Conservation (phyloP, 345 rosid species). For the Acer saccharum region DNA sequence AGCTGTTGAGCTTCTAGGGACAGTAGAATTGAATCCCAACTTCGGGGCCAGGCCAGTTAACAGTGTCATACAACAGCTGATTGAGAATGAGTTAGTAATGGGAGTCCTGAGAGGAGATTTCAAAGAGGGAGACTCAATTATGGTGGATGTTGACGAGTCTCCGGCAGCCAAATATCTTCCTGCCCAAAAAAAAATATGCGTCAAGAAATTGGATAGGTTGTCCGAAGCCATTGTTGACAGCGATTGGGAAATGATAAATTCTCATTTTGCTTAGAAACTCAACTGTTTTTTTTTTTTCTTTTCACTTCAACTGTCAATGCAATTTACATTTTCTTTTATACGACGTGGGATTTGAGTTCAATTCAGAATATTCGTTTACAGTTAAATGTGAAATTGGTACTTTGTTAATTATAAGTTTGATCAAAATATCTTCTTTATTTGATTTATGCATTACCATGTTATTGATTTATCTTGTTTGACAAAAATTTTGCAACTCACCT, state of each 20-base stretch:
- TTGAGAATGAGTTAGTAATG: constrained; percentile 82
- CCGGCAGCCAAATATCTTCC: constrained; percentile 37
- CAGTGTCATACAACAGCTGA: constrained; percentile 88
- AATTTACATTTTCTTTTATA: background rate
- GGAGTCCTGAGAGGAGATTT: constrained; percentile 78
- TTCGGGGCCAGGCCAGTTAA: constrained; percentile 91
- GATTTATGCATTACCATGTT: background rate
- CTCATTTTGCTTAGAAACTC: background rate
- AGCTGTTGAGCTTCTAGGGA: constrained; percentile 62
- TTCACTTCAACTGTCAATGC: background rate
- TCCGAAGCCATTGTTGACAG: constrained; percentile 62
- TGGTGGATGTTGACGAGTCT: constrained; percentile 48
- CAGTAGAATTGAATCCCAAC: constrained; percentile 81
- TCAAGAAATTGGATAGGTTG: constrained; percentile 55
- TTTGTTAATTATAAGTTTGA: background rate
- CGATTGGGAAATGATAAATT: constrained; percentile 21
- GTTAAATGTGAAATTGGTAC: background rate
- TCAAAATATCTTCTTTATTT: background rate
- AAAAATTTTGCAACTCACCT: too few relatives aligned
- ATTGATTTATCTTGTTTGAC: background rate
- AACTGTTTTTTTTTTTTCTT: background rate
- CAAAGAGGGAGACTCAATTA: constrained; percentile 63
- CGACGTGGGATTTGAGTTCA: background rate
- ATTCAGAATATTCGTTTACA: too few relatives aligned
- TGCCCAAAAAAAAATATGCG: constrained; percentile 46